Conservation (phyloP, 306 rosid genomes). For the Luffa aegyptiaca region DNA sequence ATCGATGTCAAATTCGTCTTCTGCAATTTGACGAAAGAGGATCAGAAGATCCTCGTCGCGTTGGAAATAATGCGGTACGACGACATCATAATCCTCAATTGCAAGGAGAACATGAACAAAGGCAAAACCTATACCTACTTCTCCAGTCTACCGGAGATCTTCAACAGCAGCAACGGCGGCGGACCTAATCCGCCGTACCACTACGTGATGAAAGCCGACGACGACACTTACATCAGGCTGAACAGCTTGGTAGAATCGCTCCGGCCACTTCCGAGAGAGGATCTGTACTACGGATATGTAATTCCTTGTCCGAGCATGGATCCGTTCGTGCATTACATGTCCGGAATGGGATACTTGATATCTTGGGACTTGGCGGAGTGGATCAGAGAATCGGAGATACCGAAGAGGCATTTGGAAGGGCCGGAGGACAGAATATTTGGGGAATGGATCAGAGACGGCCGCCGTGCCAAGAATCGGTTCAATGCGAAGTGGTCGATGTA, state of each 20-base stretch:
- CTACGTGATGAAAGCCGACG: constrained; percentile 84
- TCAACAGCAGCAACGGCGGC: constrained; percentile 32
- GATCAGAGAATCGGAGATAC: constrained; percentile 67
- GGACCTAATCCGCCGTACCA: constrained; percentile 61
- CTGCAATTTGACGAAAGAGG: constrained; percentile 89
- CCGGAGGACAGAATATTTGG: constrained; percentile 85
- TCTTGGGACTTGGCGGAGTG: constrained; percentile 92
- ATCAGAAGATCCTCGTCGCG: constrained; percentile 53
- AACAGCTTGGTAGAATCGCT: constrained; percentile 53
- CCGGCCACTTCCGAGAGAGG: constrained; percentile 54
- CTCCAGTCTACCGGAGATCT: constrained; percentile 55
- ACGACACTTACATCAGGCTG: constrained; percentile 58
- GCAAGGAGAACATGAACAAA: constrained; percentile 88
- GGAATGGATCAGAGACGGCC: constrained; percentile 62
- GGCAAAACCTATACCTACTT: constrained; percentile 82
- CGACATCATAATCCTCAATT: constrained; percentile 76
- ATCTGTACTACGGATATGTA: constrained; percentile 81
- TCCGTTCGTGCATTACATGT: constrained; percentile 79
- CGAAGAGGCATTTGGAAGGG: constrained; percentile 56
- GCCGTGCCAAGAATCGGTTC: constrained; percentile 49
- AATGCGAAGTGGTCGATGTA: constrained; percentile 97
- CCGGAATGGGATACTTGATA: constrained; percentile 89
- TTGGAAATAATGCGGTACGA: constrained; percentile 74
- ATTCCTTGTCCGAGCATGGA: constrained; percentile 95
- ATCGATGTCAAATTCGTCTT: constrained; percentile 79